phyloP scores from a whole-genome alignment of 176 grass and related monocot species.

The Bonia amplexicaulis region DNA sequence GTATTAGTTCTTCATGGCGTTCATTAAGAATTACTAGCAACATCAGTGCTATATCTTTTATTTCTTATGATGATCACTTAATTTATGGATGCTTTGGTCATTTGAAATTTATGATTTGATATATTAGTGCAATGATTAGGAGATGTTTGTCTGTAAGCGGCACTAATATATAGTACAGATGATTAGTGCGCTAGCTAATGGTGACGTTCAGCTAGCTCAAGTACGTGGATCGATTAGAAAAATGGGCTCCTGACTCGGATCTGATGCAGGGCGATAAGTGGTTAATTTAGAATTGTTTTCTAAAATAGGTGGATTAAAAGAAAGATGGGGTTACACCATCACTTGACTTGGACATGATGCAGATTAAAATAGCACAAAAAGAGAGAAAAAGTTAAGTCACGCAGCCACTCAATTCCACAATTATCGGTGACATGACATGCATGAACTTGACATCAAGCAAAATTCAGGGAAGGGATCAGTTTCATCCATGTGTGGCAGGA shows the following conservation, averaged over 20 bases:
- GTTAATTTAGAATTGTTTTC: neutral
- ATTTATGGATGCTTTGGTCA: slow-evolving; percentile 2
- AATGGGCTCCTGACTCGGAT: slow-evolving; percentile 32
- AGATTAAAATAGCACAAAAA: neutral
- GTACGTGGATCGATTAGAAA: slow-evolving; percentile 20
- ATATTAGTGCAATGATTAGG: slow-evolving; percentile 27
- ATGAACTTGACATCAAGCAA: too few species aligned
- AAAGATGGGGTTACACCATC: neutral
- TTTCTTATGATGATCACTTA: neutral
- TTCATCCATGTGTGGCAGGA: neutral
- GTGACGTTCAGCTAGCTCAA: slow-evolving; percentile 10
- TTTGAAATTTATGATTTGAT: neutral
- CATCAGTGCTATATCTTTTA: neutral
- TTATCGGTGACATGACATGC: neutral
- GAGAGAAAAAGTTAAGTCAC: neutral
- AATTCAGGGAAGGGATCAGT: neutral
- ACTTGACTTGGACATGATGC: neutral
- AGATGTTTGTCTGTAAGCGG: slow-evolving; percentile 17
- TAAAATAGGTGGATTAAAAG: neutral
- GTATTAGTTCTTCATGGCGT: neutral
- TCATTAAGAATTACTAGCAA: neutral
- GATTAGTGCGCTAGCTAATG: slow-evolving; percentile 29
- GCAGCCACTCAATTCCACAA: neutral
- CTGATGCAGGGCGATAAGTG: slow-evolving; percentile 16
- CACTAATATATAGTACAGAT: neutral